Evolutionary conservation across 805 yeast species (phyloP).

Genomic region (Yamadazyma paraphyllophila): DNA sequence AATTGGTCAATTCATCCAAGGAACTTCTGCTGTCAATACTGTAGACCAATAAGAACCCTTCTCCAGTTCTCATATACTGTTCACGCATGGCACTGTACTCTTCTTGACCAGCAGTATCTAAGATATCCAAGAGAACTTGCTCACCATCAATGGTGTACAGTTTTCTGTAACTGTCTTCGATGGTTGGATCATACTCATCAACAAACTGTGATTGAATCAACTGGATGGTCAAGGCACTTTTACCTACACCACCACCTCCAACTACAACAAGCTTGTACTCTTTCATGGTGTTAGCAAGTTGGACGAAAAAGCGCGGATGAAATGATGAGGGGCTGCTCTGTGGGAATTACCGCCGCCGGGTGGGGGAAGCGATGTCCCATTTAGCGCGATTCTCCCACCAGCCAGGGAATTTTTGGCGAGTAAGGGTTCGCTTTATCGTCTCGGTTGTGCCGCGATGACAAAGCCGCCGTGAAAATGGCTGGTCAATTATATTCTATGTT

Average conservation of each 20-base stretch:
- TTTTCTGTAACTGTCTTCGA: constrained; percentile 88
- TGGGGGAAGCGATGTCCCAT: no score
- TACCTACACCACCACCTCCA: constrained; percentile 99
- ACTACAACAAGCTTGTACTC: constrained; percentile 94
- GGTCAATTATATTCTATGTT: no score
- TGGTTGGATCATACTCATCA: constrained; percentile 97
- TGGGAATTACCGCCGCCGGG: background rate
- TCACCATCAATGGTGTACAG: constrained; percentile 81
- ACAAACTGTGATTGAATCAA: constrained; percentile 93
- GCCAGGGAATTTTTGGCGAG: no score
- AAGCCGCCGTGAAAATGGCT: no score
- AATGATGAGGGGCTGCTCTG: background rate
- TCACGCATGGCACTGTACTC: constrained; percentile 85
- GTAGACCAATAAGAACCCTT: constrained; percentile 87
- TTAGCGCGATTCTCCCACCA: no score
- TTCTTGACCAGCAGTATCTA: constrained; percentile 98
- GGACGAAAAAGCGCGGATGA: constrained; percentile 1
- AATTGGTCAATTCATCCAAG: constrained; percentile 78
- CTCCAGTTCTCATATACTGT: constrained; percentile 94
- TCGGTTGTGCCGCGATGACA: no score
- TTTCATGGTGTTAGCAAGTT: constrained; percentile 38
- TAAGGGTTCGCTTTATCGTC: no score
- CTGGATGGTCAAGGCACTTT: constrained; percentile 93
- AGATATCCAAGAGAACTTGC: constrained; percentile 73
- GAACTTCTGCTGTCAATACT: constrained; percentile 82